These are phyloP conservation scores for Babesia sp. DNA, from an alignment of 169 alveolate genomes.

Conservation along the genomic window DNA sequence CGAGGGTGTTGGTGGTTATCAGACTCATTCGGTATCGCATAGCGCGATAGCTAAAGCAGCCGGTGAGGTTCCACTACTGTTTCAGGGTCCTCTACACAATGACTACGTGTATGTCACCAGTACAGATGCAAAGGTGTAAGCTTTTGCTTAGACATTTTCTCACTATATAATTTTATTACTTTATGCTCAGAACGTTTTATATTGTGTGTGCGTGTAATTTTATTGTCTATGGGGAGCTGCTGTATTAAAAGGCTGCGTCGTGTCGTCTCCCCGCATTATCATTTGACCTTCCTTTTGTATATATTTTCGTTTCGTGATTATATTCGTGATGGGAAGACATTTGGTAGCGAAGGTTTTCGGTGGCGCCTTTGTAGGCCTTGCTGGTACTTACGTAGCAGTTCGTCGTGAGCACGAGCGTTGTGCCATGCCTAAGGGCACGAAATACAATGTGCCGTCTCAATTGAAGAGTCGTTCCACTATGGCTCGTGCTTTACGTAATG, in stretches of 20 bases:
- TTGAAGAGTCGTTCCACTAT: constrained; percentile 65
- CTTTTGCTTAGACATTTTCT: not conserved
- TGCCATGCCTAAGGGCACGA: constrained; percentile 70
- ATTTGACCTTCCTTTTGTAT: not conserved
- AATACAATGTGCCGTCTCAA: constrained; percentile 59
- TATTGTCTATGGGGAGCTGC: constrained; percentile 3
- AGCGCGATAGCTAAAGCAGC: not conserved
- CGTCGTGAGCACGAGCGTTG: constrained; percentile 67
- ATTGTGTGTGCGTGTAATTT: too few relatives aligned
- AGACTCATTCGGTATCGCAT: not conserved
- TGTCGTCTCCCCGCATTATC: too few relatives aligned
- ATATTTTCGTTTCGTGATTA: not conserved
- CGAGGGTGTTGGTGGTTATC: constrained; percentile 2
- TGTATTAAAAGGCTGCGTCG: not conserved
- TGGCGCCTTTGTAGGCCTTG: constrained; percentile 48
- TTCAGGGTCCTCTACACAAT: not conserved
- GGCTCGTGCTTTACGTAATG: constrained; percentile 68
- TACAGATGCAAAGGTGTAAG: not conserved
- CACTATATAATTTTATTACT: not conserved
- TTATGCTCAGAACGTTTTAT: too few relatives aligned
- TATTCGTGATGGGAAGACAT: constrained; percentile 29
- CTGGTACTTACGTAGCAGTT: constrained; percentile 59
- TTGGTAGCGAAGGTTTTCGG: constrained; percentile 50
- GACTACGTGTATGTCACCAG: not conserved
- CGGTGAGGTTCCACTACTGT: not conserved